These are phyloP conservation scores for Lactifluus rugatus DNA, from an alignment of 768 basidiomycete species.

Conservation along the genomic window DNA sequence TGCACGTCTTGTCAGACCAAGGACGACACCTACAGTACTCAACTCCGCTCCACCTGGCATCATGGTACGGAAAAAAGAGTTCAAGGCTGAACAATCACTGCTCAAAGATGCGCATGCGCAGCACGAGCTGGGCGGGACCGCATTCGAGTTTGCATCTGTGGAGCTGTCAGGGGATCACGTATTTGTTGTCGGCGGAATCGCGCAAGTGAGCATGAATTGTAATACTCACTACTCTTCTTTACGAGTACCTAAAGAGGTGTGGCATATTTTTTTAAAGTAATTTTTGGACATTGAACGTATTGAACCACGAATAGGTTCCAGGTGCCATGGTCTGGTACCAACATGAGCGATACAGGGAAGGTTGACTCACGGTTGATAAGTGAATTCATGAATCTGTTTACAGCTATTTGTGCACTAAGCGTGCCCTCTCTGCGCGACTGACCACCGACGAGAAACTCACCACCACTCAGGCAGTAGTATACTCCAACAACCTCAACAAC, in stretches of 20 bases:
- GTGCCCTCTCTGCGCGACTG: too few relatives aligned
- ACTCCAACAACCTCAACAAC: neutral
- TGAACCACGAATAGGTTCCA: neutral
- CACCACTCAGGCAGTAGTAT: neutral
- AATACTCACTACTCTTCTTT: neutral
- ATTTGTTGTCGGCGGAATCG: neutral
- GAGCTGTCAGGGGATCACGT: neutral
- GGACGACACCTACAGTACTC: neutral
- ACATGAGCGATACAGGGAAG: too few relatives aligned
- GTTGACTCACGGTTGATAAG: too few relatives aligned
- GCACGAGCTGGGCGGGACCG: neutral
- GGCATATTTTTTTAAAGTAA: neutral
- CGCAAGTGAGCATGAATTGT: neutral
- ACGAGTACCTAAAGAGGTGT: neutral
- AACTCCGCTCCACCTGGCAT: neutral
- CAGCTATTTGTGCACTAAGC: neutral
- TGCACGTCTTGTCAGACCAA: neutral
- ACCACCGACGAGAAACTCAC: too few relatives aligned
- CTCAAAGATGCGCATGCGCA: neutral
- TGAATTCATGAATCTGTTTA: neutral
- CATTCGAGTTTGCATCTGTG: neutral
- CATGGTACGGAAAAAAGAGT: too few relatives aligned
- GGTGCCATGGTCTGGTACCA: too few relatives aligned
- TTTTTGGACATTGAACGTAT: too few relatives aligned
- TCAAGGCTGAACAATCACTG: neutral